These are phyloP conservation scores for Brassica juncea DNA, from an alignment of 345 rosid species.

Conservation along the genomic window DNA sequence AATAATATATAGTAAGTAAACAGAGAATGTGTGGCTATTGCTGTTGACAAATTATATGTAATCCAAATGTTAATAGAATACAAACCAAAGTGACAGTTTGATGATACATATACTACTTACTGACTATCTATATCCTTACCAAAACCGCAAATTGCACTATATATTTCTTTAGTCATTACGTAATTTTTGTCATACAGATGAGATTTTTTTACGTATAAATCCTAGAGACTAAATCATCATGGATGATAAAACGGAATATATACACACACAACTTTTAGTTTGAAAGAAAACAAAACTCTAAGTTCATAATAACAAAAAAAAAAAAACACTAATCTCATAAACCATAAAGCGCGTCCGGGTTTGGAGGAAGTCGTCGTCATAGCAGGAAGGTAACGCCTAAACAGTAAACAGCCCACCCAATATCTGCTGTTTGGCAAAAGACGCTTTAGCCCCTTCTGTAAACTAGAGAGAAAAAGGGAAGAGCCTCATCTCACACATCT, in stretches of 20 bases:
- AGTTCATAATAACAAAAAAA: neutral
- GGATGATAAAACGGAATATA: too few species aligned
- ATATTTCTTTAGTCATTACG: neutral
- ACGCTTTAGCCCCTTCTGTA: constrained; percentile 5
- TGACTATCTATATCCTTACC: too few species aligned
- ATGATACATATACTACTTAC: too few species aligned
- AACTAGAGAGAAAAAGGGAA: neutral
- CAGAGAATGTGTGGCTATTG: neutral
- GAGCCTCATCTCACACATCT: neutral
- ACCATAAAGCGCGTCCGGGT: constrained; percentile 26
- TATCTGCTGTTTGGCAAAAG: neutral
- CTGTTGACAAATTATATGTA: neutral
- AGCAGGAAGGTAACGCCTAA: constrained; percentile 14
- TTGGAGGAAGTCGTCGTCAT: constrained; percentile 33
- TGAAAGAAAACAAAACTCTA: neutral
- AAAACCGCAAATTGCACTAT: too few species aligned
- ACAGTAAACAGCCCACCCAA: constrained; percentile 11
- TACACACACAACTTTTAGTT: neutral
- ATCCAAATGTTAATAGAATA: neutral
- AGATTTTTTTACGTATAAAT: neutral
- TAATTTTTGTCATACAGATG: neutral
- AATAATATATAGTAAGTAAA: neutral
- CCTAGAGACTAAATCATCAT: neutral
- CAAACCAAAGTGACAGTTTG: too few species aligned
- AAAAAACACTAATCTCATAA: neutral